Conservation (phyloP, 1,139 yeast genomes). For the Magnusiomyces starmeri region DNA sequence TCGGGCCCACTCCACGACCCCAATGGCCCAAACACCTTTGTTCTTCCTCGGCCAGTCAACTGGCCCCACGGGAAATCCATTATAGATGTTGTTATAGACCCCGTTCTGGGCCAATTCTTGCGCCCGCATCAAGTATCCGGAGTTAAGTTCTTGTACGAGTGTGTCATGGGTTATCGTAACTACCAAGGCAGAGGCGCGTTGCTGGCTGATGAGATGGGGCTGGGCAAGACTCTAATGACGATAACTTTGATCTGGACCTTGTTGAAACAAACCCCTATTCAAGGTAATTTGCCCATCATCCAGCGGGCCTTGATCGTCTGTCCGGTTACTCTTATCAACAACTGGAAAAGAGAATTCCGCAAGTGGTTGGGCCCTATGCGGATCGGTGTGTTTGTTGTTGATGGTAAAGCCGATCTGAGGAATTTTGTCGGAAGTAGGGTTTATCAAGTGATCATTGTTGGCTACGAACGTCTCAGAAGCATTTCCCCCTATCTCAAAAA, state of each 20-base stretch:
- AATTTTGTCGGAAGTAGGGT: constrained; percentile 66
- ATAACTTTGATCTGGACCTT: constrained; percentile 81
- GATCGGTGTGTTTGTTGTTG: constrained; percentile 37
- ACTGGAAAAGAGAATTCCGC: constrained; percentile 83
- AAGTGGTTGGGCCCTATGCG: constrained; percentile 80
- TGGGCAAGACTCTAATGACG: constrained; percentile 88
- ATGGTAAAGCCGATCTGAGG: constrained; percentile 44
- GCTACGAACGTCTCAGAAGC: constrained; percentile 72
- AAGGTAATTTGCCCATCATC: constrained; percentile 37
- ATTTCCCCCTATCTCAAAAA: constrained; percentile 47
- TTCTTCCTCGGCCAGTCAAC: constrained; percentile 37
- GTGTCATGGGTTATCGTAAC: constrained; percentile 60
- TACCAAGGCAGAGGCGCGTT: constrained; percentile 65
- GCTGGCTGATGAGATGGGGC: constrained; percentile 95
- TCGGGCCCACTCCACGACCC: constrained; percentile 39
- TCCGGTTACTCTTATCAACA: constrained; percentile 81
- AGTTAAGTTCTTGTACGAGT: constrained; percentile 68
- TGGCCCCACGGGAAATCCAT: constrained; percentile 16
- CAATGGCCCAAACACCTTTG: constrained; percentile 36
- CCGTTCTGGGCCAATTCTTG: constrained; percentile 46
- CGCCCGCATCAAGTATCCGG: constrained; percentile 87
- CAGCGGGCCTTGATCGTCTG: constrained; percentile 72
- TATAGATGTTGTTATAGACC: constrained; percentile 65
- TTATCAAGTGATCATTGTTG: constrained; percentile 75
- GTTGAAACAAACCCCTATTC: constrained; percentile 60